These are phyloP conservation scores for Penicillium sp. DNA, from an alignment of 2,329 filamentous ascomycete genomes.

Conservation along the genomic window DNA sequence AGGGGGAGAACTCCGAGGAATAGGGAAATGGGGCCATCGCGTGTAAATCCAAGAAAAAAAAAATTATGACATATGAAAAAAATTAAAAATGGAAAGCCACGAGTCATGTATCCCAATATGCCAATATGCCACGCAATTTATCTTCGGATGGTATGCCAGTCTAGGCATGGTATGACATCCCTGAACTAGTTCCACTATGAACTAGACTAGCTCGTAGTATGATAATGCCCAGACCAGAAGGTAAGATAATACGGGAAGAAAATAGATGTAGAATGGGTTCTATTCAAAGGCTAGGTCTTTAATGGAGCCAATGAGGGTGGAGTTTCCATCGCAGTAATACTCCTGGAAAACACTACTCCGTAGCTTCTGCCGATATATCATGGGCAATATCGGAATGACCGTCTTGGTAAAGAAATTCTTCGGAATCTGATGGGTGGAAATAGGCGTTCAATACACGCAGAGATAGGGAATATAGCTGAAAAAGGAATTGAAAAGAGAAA, in stretches of 20 bases:
- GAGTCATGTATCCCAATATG: constrained; percentile 18
- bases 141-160: neutral
- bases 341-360: constrained; percentile 4
- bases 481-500: neutral
- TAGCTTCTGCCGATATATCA: neutral
- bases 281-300: neutral
- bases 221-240: neutral
- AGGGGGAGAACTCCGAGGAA: neutral
- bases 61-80: neutral
- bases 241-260: neutral
- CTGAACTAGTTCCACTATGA: neutral
- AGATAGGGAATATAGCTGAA: neutral
- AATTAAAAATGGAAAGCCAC: constrained; percentile 6
- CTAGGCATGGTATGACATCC: constrained; percentile 1
- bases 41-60: constrained; percentile 3
- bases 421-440: constrained; percentile 2
- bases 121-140: constrained; percentile 17
- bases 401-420: neutral
- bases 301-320: neutral
- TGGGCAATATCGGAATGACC: constrained; percentile 1
- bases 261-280: too few species aligned
- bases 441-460: constrained; percentile 4
- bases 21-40: constrained; percentile 2
- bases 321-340: constrained; percentile 3
- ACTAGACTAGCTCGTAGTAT: constrained; percentile 1